A percentile compares a stretch with the other conserved stretches of the same genome.
These are phyloP conservation scores for Stemphylium beticola DNA, from an alignment of 2,329 filamentous ascomycete species.

Conservation along the genomic window DNA sequence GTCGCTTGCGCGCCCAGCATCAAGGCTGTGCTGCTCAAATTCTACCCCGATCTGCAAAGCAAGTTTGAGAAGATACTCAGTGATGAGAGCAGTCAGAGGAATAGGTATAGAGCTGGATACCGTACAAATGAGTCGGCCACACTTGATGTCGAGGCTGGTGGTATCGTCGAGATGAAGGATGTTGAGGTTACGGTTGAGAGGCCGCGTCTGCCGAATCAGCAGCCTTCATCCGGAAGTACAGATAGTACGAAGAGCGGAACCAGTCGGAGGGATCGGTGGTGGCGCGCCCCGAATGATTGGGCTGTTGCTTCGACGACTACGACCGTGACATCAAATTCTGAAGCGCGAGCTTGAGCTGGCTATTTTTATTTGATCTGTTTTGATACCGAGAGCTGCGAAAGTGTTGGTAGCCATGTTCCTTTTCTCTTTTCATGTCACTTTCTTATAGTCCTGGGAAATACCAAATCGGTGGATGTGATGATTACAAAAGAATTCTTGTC, in stretches of 20 bases:
- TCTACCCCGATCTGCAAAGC: slow-evolving; percentile 31
- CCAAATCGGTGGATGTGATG: no score
- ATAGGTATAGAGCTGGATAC: background rate
- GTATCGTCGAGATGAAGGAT: slow-evolving; percentile 6
- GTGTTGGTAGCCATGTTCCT: no score
- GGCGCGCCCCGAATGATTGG: slow-evolving; percentile 21
- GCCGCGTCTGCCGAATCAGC: background rate
- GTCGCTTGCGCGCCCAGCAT: slow-evolving; percentile 46
- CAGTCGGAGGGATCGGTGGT: slow-evolving; percentile 11
- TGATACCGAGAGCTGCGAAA: no score
- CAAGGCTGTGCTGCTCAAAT: slow-evolving; percentile 35
- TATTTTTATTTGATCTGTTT: background rate
- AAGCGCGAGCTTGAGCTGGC: background rate
- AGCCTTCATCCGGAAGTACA: background rate
- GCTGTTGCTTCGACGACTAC: slow-evolving; percentile 6
- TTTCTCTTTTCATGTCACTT: no score
- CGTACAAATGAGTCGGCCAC: slow-evolving; percentile 5
- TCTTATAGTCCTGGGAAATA: no score
- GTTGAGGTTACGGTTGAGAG: slow-evolving; percentile 5
- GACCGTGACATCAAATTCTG: background rate
- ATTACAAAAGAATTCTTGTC: no score
- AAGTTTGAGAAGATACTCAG: slow-evolving; percentile 27
- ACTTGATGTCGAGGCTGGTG: slow-evolving; percentile 1
- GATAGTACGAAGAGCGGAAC: background rate
- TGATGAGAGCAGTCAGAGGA: background rate